These are phyloP conservation scores for Suillus hirtellus DNA, from an alignment of 768 basidiomycete genomes.

Conservation along the genomic window DNA sequence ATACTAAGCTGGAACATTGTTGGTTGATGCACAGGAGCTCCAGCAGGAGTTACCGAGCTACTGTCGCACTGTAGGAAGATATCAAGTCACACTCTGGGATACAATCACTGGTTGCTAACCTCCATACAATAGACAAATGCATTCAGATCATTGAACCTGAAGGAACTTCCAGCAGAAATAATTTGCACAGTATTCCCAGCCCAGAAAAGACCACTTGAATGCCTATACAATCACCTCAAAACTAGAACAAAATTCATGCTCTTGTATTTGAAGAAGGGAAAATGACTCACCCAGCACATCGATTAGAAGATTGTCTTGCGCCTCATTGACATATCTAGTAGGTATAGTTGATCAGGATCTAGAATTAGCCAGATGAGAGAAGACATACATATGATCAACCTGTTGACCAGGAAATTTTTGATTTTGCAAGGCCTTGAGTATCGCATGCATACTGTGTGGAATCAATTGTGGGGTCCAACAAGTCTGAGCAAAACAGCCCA, in stretches of 20 bases:
- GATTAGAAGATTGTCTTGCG: slow-evolving; percentile 69
- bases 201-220: slow-evolving; percentile 73
- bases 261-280: not conserved
- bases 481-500: not conserved
- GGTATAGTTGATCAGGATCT: slow-evolving; percentile 8
- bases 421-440: slow-evolving; percentile 38
- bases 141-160: slow-evolving; percentile 70
- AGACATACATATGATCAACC: slow-evolving; percentile 57
- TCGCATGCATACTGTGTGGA: slow-evolving; percentile 46
- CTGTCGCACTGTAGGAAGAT: slow-evolving; percentile 21
- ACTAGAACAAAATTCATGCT: slow-evolving; percentile 38
- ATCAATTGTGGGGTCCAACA: not conserved
- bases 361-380: not conserved
- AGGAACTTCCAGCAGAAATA: slow-evolving; percentile 70
- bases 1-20: slow-evolving; percentile 54
- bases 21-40: slow-evolving; percentile 26
- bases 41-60: slow-evolving; percentile 9
- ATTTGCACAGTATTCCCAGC: slow-evolving; percentile 82
- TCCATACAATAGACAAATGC: slow-evolving; percentile 65
- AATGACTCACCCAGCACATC: slow-evolving; percentile 52
- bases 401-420: slow-evolving; percentile 33
- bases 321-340: slow-evolving; percentile 70
- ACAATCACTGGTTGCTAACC: slow-evolving; percentile 33
- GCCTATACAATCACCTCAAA: slow-evolving; percentile 58
- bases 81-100: not conserved